A percentile compares a stretch with the other conserved stretches of the same genome.
phyloP scores from a whole-genome alignment of 768 basidiomycete genomes.

The Cyathus striatus region DNA sequence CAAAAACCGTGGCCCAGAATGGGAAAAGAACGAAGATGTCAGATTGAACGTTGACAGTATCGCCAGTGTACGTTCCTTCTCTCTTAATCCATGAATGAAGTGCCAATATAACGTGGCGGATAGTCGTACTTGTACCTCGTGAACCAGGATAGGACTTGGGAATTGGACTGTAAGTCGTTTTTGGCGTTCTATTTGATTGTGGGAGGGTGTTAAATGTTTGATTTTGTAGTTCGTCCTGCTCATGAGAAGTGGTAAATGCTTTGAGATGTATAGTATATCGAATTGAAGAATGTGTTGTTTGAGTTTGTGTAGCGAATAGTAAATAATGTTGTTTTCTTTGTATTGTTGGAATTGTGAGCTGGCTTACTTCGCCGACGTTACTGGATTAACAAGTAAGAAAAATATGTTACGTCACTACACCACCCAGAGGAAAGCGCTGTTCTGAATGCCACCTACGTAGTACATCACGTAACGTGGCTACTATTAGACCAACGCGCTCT shows the following conservation, averaged over 20 bases:
- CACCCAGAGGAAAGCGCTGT: too few relatives aligned
- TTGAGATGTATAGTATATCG: too few relatives aligned
- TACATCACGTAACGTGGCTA: too few relatives aligned
- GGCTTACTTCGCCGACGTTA: too few relatives aligned
- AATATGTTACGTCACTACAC: too few relatives aligned
- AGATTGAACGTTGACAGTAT: constrained; percentile 64
- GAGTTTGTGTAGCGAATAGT: too few relatives aligned
- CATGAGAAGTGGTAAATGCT: constrained; percentile 45
- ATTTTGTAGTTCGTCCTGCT: constrained; percentile 33
- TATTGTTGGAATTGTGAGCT: too few relatives aligned
- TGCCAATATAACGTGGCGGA: constrained; percentile 1
- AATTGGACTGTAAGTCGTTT: constrained; percentile 61
- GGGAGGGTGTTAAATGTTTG: not conserved
- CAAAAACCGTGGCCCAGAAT: constrained; percentile 19
- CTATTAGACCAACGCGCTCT: too few relatives aligned
- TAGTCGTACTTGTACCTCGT: constrained; percentile 65
- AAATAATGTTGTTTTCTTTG: too few relatives aligned
- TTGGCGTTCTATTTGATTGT: not conserved
- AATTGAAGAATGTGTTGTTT: too few relatives aligned
- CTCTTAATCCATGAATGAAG: not conserved
- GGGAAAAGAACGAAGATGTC: constrained; percentile 38
- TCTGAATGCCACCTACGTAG: too few relatives aligned
- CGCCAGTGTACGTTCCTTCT: constrained; percentile 45
- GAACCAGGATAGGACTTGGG: constrained; percentile 76
- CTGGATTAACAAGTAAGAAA: too few relatives aligned